Evolutionary conservation across 2,329 filamentous ascomycete genomes (phyloP), one percentile per base, ranked within the genome.

Genomic region (Pezicula radicicola): DNA sequence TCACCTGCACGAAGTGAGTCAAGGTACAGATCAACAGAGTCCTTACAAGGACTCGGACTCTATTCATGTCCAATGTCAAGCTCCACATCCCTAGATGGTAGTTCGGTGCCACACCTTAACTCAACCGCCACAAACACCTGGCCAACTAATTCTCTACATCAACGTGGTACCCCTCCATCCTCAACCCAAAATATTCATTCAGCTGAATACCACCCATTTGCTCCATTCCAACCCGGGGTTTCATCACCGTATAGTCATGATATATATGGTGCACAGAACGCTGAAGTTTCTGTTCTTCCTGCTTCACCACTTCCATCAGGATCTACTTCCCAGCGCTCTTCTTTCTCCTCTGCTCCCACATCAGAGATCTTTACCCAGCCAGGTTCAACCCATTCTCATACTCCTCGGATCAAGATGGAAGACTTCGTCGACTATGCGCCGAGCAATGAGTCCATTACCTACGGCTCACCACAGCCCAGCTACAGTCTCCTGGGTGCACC

Each of bases 131-230:
- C 58, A 55, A 62, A 58, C 53, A 54, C 46, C 52, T 66, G 63
- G 63, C 54, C 59, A 52, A 57, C 57, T n/a, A 47, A 51, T 33
- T 47, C 50, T 45, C 48, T 61, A 33, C 61, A 64, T 46, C 59
- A 60, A 48, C 57, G 52, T 46, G 56, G 53, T 37, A 56, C 58
- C 39, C 53, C 63, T 28, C 61, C 60, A 42, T 61, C 62, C 28
- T 54, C 62, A 25, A 63, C 59, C 55, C 70, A 76, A 49, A 75
- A 71, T 58, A 70, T 78, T 28, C 64, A 80, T 51, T 70, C 76
- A 33, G 64, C 73, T 35, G 78, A 79, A 43, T 83, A 81, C 61
- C 75, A 78, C 59, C 65, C 73, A 28, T 83, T 80, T 61, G 69
- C 70, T 54, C 68, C 70, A 51, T 81, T 79, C 60, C 72, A 75